These are phyloP conservation scores for Tripidium arundinaceum DNA, from an alignment of 202 grass and related monocot genomes.

Conservation along the genomic window DNA sequence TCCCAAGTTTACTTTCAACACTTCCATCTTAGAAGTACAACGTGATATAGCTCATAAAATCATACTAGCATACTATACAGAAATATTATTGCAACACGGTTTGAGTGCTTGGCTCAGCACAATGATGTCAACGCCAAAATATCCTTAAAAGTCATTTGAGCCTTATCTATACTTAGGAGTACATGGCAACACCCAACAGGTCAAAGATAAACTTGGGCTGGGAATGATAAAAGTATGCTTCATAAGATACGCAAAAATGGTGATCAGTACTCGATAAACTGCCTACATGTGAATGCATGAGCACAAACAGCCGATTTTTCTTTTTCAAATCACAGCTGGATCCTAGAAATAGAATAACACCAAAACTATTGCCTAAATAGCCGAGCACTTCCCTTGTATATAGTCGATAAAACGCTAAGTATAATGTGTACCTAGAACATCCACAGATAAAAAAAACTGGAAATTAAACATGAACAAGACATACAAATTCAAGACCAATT, in stretches of 20 bases:
- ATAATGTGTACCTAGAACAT: neutral
- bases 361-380: neutral
- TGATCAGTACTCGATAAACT: neutral
- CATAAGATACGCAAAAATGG: slow-evolving; percentile 4
- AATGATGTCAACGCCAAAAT: slow-evolving; percentile 6
- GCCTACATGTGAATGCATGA: neutral
- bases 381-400: neutral
- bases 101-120: neutral
- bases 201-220: slow-evolving; percentile 6
- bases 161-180: neutral
- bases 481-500: neutral
- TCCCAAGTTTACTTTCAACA: neutral
- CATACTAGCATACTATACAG: neutral
- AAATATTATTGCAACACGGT: neutral
- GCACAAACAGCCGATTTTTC: neutral
- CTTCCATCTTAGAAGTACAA: neutral
- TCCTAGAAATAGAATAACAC: neutral
- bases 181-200: neutral
- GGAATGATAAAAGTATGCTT: slow-evolving; percentile 4
- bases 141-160: neutral
- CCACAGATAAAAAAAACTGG: neutral
- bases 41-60: neutral
- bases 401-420: neutral
- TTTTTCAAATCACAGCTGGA: neutral
- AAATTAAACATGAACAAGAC: neutral